These are phyloP conservation scores for Detonula confervacea DNA, from an alignment of 352 stramenopile species.

Conservation along the genomic window DNA sequence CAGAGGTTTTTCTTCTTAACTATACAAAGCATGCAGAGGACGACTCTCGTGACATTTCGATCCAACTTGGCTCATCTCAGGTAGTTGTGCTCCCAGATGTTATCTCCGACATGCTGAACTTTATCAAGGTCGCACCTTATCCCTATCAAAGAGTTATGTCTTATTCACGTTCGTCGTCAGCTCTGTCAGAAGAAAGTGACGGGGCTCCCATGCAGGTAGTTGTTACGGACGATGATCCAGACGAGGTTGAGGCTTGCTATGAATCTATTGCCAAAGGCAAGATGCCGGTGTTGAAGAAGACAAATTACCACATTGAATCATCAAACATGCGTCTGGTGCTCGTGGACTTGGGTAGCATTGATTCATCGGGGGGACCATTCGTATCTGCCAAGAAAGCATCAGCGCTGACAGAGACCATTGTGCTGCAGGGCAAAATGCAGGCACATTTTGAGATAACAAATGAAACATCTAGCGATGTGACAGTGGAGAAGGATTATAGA, in stretches of 20 bases:
- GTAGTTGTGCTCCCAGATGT: constrained; percentile 83
- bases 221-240: constrained; percentile 43
- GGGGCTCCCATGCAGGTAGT: constrained; percentile 37
- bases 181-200: constrained; percentile 18
- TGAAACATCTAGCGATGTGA: constrained; percentile 44
- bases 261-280: constrained; percentile 14
- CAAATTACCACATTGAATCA: constrained; percentile 63
- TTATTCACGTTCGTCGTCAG: constrained; percentile 1
- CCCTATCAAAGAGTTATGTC: constrained; percentile 11
- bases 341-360: constrained; percentile 62
- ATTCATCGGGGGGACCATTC: constrained; percentile 52
- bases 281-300: constrained; percentile 44
- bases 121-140: constrained; percentile 55
- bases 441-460: constrained; percentile 58
- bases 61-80: constrained; percentile 80
- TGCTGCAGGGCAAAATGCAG: constrained; percentile 79
- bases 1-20: constrained; percentile 77
- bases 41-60: constrained; percentile 56
- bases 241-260: constrained; percentile 55
- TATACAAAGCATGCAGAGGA: constrained; percentile 71
- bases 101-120: constrained; percentile 75
- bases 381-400: constrained; percentile 40
- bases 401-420: constrained; percentile 75
- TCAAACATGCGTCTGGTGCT: constrained; percentile 66
- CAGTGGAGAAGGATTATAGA: constrained; percentile 66